Base-by-base conservation (phyloP, 108 stramenopile species). In the Cyclotella cryptica region DNA sequence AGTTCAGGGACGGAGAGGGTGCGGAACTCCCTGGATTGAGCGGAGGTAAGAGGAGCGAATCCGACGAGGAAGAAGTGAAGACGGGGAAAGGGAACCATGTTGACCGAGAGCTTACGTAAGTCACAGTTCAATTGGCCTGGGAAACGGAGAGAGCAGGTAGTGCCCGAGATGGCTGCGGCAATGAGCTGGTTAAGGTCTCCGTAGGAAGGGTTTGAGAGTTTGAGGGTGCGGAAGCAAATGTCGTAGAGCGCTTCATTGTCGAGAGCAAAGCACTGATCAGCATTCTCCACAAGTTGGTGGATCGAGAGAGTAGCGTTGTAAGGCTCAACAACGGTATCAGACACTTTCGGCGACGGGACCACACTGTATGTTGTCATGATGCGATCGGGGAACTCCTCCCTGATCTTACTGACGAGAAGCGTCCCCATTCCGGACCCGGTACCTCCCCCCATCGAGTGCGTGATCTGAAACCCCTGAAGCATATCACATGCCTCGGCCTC, bases 191-290 rank as follows among this genome's bases (percentile, higher is more conserved):
- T 93, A 40, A 93, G 82, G 63, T 93, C 92, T 44, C 89, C 86
- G 77, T 93, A 90, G 52, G 85, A 89, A 24, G 92, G 92, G 65
- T 83, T 91, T 64, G 90, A 59, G 58, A 93, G 87, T 72, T 89
- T 89, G 65, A 93, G 80, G 47, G 92, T 93, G 63, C 92, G 88
- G 81, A 93, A 87, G 86, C 92, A 93, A 66, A 93, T 93, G 74
- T 95, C 92, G 73, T 93, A 93, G 41, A 95, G 91, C 41, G 94
- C 94, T 80, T 95, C 94, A 81, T 93, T 93, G 63, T 95, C 94
- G 62, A 95, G 88, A 61, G 88, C 88, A 78, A 91, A 92, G 88
- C 89, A 92, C 89, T 93, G 90, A 78, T 93, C 94, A 70, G 92
- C 94, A 85, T 95, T 93, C 79, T 95, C 94, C 51, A 93, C 91